Evolutionary conservation across 2,329 filamentous ascomycete genomes (phyloP).

Genomic region (Trichoderma arundinaceum): DNA sequence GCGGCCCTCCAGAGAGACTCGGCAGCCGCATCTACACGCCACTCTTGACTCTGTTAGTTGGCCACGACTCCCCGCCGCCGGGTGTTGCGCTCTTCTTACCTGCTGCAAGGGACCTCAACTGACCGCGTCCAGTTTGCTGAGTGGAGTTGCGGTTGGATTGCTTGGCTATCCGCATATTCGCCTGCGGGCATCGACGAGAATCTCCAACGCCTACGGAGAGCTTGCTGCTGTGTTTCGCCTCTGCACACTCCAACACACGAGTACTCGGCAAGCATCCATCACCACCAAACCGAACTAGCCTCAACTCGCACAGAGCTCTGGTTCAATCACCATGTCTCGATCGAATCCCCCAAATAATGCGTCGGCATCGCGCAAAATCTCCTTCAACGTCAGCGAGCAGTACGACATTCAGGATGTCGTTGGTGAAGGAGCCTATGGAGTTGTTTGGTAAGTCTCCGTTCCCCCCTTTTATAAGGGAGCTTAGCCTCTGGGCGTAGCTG

Average conservation of each 20-base stretch:
- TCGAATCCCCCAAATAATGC: conserved; percentile 62
- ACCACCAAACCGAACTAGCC: conserved; percentile 3
- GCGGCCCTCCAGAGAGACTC: no score
- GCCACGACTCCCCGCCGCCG: background rate
- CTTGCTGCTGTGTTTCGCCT: conserved; percentile 6
- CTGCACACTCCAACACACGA: background rate
- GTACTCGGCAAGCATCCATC: background rate
- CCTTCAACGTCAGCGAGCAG: conserved; percentile 99
- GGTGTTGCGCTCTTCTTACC: no score
- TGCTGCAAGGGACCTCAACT: conserved; percentile 16
- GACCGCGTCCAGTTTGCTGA: conserved; percentile 21
- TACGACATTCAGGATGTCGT: conserved; percentile 99
- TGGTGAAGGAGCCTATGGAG: conserved; percentile 96
- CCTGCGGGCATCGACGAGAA: conserved; percentile 26
- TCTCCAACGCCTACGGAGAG: background rate
- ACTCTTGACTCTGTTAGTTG: background rate
- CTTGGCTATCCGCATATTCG: conserved; percentile 22
- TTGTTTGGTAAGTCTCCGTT: conserved; percentile 79
- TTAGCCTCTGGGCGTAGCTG: no score
- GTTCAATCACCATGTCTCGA: conserved; percentile 56
- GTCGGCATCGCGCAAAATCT: conserved; percentile 85
- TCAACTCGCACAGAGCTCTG: conserved; percentile 19
- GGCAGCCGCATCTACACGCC: no score
- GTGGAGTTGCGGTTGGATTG: conserved; percentile 20
- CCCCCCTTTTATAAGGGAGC: no score